Base-by-base conservation (phyloP, 2,329 filamentous ascomycete genomes). In the Sporothrix globosa region DNA sequence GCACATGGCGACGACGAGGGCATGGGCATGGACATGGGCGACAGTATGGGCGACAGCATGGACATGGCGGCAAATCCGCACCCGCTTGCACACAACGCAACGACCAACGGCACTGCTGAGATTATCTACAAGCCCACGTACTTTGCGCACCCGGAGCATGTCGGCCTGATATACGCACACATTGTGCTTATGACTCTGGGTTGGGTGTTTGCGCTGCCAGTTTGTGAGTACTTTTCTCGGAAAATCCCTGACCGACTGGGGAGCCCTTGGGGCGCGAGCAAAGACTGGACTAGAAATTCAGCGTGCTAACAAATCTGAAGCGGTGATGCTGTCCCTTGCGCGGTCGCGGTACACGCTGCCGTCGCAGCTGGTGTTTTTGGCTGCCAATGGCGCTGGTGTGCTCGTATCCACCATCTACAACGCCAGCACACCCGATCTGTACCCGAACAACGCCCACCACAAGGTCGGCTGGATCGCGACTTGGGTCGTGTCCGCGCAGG, bases 401-500 rank as follows among this genome's bases (percentile, higher is more conserved):
- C 76, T 92, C 17, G 78, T 91, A 34, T 88, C 87, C 9, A 85
- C 87, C 66, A 82, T 92, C 46, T 97, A 97, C 83, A 93, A 96
- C 78, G 84, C 86, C 71, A 88, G 87, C 73, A 97, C 93, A 0
- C 93, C 93, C 0, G 92, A 97, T 77, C 82, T 97, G 27, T 97
- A 97, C 78, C 89, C 89, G 44, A 90, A 91, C 77, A 97, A 97
- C 77, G 87, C 91, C n/a, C 94, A 97, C 79, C 90, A 93, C 82
- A 93, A 92, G 79, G 85, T 95, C 56, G 93, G 93, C 69, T 98
- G 95, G 95, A 84, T 92, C 54, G 85, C 91, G 41, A 95, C 91
- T 3, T 91, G 88, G 83, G 83, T 94, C 4, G 84, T 91, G 13
- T 84, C 84, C 68, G 88, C 86, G 0, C 95, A 97, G 81, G 85